These are phyloP conservation scores for Kwoniella bestiolae DNA, from an alignment of 768 basidiomycete species.

Conservation along the genomic window DNA sequence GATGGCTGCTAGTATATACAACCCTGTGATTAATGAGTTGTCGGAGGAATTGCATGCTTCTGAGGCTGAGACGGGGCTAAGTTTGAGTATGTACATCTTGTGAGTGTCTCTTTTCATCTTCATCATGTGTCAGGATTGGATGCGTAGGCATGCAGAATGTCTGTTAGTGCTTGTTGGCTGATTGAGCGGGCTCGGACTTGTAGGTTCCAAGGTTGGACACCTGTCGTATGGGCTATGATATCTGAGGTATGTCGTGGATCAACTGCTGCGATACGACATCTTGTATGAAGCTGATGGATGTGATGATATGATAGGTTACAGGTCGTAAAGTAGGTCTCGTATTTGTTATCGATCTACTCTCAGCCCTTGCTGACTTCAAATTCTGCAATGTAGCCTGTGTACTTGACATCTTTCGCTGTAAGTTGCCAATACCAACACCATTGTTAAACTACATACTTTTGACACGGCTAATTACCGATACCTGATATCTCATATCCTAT, in stretches of 20 bases:
- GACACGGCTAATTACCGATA: background rate
- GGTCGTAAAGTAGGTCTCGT: slow-evolving; percentile 44
- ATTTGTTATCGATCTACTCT: too few species aligned
- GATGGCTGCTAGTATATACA: slow-evolving; percentile 56
- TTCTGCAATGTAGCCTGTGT: slow-evolving; percentile 31
- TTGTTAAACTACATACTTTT: background rate
- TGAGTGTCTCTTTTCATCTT: slow-evolving; percentile 37
- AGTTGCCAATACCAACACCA: background rate
- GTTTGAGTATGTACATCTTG: slow-evolving; percentile 57
- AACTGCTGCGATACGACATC: background rate
- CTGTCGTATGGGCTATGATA: slow-evolving; percentile 51
- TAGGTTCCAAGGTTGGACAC: slow-evolving; percentile 45
- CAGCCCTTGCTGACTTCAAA: background rate
- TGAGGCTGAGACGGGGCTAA: slow-evolving; percentile 54
- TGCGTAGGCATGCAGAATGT: too few species aligned
- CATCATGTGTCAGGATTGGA: too few species aligned
- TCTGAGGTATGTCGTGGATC: slow-evolving; percentile 36
- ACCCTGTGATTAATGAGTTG: slow-evolving; percentile 57
- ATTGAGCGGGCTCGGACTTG: background rate
- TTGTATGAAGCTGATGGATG: slow-evolving; percentile 18
- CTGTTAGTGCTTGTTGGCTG: background rate
- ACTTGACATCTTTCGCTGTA: slow-evolving; percentile 55
- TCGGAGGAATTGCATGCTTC: slow-evolving; percentile 50
- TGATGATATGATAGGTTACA: slow-evolving; percentile 24
- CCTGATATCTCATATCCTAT: background rate